Percentiles rank a stretch among this genome's conserved stretches.
Conservation (phyloP, 768 basidiomycete species). For the Phallus indusiatus region DNA sequence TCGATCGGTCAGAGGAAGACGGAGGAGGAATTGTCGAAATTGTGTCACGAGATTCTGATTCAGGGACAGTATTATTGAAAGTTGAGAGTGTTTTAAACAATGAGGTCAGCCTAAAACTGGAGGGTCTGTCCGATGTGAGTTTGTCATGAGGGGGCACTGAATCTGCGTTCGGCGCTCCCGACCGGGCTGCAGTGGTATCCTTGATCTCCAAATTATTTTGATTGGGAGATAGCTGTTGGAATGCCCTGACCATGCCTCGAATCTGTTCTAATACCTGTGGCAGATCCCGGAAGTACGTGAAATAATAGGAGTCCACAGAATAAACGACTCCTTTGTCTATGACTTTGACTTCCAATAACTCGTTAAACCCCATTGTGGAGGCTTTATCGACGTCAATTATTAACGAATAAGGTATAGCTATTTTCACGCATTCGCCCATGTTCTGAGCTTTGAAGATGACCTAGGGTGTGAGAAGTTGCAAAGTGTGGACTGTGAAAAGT, state of each 20-base stretch:
- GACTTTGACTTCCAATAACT: slow-evolving; percentile 92
- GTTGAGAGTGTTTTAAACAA: slow-evolving; percentile 54
- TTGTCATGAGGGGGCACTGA: neutral
- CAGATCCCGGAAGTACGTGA: slow-evolving; percentile 87
- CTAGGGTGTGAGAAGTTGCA: neutral
- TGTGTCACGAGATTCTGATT: neutral
- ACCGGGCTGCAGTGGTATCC: slow-evolving; percentile 16
- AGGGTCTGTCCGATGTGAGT: slow-evolving; percentile 10
- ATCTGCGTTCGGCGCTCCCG: neutral
- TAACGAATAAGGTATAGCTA: slow-evolving; percentile 88
- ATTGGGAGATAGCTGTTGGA: slow-evolving; percentile 12
- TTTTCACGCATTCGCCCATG: slow-evolving; percentile 92
- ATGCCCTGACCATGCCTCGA: slow-evolving; percentile 56
- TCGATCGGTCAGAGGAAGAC: slow-evolving; percentile 8
- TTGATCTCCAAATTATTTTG: slow-evolving; percentile 16
- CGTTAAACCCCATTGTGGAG: slow-evolving; percentile 88
- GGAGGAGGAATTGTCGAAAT: slow-evolving; percentile 31
- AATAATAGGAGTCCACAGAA: slow-evolving; percentile 82
- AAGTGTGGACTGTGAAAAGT: neutral
- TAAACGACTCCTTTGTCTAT: slow-evolving; percentile 55
- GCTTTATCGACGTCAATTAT: slow-evolving; percentile 86
- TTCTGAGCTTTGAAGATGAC: slow-evolving; percentile 96
- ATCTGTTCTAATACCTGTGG: slow-evolving; percentile 72
- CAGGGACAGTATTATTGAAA: neutral
- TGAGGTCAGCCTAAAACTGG: slow-evolving; percentile 55